Conservation (phyloP, 495 filamentous ascomycete genomes). For the Entonaema liquescens region DNA sequence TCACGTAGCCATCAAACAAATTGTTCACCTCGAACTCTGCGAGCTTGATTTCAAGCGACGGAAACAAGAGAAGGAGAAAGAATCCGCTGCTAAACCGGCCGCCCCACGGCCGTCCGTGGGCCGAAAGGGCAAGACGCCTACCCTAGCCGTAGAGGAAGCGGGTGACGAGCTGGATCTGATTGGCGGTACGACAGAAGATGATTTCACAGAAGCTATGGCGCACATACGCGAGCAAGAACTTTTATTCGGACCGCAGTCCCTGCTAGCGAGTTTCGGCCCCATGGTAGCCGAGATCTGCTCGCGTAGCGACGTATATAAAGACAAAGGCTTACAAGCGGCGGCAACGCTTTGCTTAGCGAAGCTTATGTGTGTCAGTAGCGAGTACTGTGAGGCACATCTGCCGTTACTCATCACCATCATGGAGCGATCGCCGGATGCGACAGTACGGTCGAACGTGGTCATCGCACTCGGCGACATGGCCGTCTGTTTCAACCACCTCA, state of each 20-base stretch:
- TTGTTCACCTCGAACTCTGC: conserved; percentile 98
- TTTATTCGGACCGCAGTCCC: conserved; percentile 83
- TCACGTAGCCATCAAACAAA: conserved; percentile 97
- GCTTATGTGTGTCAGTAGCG: conserved; percentile 94
- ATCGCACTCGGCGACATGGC: conserved; percentile 99
- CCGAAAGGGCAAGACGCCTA: conserved; percentile 60
- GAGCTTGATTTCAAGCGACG: conserved; percentile 97
- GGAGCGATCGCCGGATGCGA: conserved; percentile 88
- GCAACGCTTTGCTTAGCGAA: conserved; percentile 97
- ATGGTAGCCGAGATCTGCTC: conserved; percentile 92
- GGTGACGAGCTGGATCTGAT: conserved; percentile 95
- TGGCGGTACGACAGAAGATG: conserved; percentile 96
- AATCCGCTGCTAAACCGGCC: conserved; percentile 52
- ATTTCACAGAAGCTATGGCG: conserved; percentile 95
- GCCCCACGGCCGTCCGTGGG: conserved; percentile 48
- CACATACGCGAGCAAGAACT: conserved; percentile 95
- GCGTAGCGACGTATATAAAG: conserved; percentile 88
- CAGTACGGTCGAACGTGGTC: conserved; percentile 92
- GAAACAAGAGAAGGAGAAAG: conserved; percentile 94
- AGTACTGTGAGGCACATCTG: conserved; percentile 94
- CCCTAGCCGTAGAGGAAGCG: conserved; percentile 56
- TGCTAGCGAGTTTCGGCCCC: conserved; percentile 89
- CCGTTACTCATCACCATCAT: conserved; percentile 97
- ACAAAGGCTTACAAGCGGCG: conserved; percentile 87
- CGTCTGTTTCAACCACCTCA: conserved; percentile 98